Evolutionary conservation across 352 stramenopile species (phyloP).

Genomic region (Blastocystis sp.): DNA sequence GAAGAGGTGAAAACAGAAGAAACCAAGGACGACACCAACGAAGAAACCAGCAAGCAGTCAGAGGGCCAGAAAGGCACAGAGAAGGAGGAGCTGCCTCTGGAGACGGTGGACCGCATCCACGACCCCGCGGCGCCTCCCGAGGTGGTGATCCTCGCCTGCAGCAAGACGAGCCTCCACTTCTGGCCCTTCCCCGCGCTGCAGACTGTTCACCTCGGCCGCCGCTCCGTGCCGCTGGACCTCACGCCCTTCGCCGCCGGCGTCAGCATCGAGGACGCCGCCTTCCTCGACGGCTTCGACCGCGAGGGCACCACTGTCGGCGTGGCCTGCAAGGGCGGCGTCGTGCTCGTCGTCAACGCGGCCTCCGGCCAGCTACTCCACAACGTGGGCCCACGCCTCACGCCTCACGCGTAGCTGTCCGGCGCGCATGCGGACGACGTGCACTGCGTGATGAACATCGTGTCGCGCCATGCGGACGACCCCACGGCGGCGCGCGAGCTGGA

Average conservation of each 20-base stretch:
- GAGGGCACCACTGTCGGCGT: constrained; percentile 19
- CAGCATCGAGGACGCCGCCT: constrained; percentile 40
- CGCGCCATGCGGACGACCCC: neutral
- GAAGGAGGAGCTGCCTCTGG: neutral
- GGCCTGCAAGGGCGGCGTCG: neutral
- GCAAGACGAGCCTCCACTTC: constrained; percentile 10
- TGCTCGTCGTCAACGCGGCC: neutral
- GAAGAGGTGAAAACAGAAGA: constrained; percentile 33
- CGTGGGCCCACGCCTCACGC: neutral
- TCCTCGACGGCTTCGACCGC: constrained; percentile 46
- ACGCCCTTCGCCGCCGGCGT: neutral
- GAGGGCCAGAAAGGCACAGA: constrained; percentile 30
- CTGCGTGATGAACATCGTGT: constrained; percentile 34
- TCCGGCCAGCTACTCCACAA: neutral
- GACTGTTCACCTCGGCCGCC: neutral
- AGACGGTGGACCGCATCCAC: neutral
- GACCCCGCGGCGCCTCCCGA: neutral
- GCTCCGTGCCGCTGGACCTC: constrained; percentile 25
- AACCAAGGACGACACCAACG: neutral
- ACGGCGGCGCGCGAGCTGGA: neutral
- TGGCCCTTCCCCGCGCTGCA: constrained; percentile 10
- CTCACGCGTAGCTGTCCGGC: constrained; percentile 1
- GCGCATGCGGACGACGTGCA: constrained; percentile 35
- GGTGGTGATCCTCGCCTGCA: constrained; percentile 8
- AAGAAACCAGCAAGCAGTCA: neutral